Percentiles rank a stretch among this genome's conserved stretches.
phyloP scores from a whole-genome alignment of 768 basidiomycete genomes.

The Jaapia argillacea region DNA sequence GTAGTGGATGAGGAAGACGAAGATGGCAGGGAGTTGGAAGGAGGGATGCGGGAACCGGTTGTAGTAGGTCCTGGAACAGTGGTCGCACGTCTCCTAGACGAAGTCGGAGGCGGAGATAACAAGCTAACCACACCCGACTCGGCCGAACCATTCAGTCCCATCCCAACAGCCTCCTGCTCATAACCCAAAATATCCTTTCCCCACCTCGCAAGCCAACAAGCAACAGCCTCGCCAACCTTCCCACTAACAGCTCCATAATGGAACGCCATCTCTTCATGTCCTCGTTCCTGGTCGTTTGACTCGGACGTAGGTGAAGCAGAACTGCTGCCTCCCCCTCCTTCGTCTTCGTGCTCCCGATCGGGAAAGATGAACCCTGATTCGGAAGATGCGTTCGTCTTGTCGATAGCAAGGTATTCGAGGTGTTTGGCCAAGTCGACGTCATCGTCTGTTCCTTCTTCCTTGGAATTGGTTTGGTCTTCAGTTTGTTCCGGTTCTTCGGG shows the following conservation, averaged over 20 bases:
- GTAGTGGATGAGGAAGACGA: conserved; percentile 4
- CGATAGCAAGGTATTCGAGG: conserved; percentile 5
- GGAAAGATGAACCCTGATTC: no score
- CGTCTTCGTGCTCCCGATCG: no score
- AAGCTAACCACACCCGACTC: no score
- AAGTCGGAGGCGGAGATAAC: conserved; percentile 2
- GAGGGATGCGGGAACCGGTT: no score
- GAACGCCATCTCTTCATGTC: conserved; percentile 29
- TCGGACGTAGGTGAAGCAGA: conserved; percentile 2
- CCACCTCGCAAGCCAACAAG: conserved; percentile 86
- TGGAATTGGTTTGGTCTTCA: neutral
- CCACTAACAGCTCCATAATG: conserved; percentile 84
- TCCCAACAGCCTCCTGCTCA: conserved; percentile 33
- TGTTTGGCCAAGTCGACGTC: conserved; percentile 6
- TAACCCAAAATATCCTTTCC: conserved; percentile 64
- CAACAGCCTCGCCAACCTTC: conserved; percentile 86
- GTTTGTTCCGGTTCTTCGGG: conserved; percentile 1
- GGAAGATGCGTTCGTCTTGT: conserved; percentile 13
- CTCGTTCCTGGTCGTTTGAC: conserved; percentile 13
- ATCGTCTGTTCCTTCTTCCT: conserved; percentile 22
- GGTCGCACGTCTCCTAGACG: conserved; percentile 2
- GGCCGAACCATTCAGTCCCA: conserved; percentile 2
- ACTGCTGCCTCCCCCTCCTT: neutral
- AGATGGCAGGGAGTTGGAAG: conserved; percentile 2
- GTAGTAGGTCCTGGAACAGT: neutral